Percentiles rank a stretch among this genome's conserved stretches.
Evolutionary conservation across 345 rosid genomes (phyloP).

Genomic region (Brassica napus): DNA sequence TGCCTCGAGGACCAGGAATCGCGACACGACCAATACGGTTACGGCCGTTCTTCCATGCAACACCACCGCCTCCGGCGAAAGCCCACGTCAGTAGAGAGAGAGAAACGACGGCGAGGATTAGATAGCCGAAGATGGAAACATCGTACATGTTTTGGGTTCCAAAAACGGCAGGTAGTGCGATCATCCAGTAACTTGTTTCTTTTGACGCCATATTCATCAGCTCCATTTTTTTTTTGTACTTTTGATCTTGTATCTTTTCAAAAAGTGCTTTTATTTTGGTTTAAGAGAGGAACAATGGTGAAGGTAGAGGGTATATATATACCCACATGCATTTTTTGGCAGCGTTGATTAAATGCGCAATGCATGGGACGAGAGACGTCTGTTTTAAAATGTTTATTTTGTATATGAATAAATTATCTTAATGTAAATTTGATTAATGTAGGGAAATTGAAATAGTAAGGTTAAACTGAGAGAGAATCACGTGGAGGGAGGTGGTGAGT

Average conservation of each 20-base stretch:
- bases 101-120: constrained; percentile 43
- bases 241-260: constrained; percentile 26
- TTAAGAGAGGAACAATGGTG: constrained; percentile 26
- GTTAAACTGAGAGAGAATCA: constrained; percentile 42
- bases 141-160: constrained; percentile 43
- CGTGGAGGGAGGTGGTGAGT: constrained; percentile 41
- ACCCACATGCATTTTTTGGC: constrained; percentile 39
- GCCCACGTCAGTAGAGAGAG: constrained; percentile 57
- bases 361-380: constrained; percentile 44
- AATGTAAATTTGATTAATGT: constrained; percentile 13
- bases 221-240: constrained; percentile 16
- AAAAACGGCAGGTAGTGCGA: constrained; percentile 61
- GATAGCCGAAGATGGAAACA: constrained; percentile 40
- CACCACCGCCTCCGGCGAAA: constrained; percentile 66
- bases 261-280: neutral
- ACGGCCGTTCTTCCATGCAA: constrained; percentile 71
- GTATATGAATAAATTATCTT: neutral
- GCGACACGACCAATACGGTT: constrained; percentile 44
- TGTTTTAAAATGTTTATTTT: constrained; percentile 22
- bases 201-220: constrained; percentile 42
- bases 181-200: constrained; percentile 61
- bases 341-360: constrained; percentile 39
- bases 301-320: constrained; percentile 21
- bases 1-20: constrained; percentile 73
- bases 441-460: constrained; percentile 16